Base-by-base conservation (phyloP, 176 grass and related monocot species). In the Oropetium thomaeum region DNA sequence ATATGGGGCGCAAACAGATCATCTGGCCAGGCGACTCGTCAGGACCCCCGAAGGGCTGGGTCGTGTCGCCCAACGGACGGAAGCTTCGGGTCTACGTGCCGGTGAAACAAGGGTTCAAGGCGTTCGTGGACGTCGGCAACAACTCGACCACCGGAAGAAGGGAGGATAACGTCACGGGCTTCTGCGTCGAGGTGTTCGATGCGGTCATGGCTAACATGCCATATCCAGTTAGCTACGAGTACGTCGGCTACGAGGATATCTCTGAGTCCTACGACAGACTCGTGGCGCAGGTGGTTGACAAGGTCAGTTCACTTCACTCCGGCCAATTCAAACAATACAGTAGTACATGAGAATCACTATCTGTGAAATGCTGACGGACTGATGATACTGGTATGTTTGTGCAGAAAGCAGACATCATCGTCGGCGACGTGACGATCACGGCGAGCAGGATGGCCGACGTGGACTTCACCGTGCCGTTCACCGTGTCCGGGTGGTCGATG, bases 391-490 rank as follows among this genome's bases (percentile, higher is more conserved):
- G n/a, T n/a, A n/a, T 74, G 34, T n/a, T n/a, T n/a, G n/a, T 74
- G 77, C 80, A 93, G 94, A 31, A 14, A 0, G 86, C 67, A 5
- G 91, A 87, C 59, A 77, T 85, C 2, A 62, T 44, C 8, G 86
- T 92, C 7, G 95, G 95, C 2, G 95, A 98, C 58, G 75, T 86
- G 37, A 98, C 95, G 39, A 94, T 98, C 47, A 80, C 70, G 2
- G 69, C 84, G 26, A 92, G 82, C 42, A 78, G 95, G 75, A 79
- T 90, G 44, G 20, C 31, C 1, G 10, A 42, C 17, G 89, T 92
- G 71, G 95, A 94, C 35, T 98, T 90, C 81, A 94, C 89, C 8
- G 73, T 98, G 91, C 95, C 91, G 20, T 98, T 83, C 75, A 92
- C 91, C 0, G 91, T 94, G 34, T 98, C 95, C 0, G 95, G 95